These are phyloP conservation scores for Chromera velia DNA, from an alignment of 73 alveolate genomes.

Conservation along the genomic window DNA sequence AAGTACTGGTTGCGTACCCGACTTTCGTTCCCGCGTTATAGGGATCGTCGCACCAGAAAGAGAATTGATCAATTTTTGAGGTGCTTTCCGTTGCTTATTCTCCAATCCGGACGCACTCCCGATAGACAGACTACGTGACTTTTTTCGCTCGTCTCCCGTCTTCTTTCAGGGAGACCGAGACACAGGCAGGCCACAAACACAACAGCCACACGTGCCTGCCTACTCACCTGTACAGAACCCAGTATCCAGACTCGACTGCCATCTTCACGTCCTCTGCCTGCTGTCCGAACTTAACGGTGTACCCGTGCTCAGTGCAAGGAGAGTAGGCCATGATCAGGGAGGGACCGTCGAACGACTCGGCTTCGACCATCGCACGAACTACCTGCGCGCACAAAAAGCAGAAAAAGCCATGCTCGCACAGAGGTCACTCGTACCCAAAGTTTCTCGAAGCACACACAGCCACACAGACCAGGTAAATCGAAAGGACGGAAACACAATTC, in stretches of 20 bases:
- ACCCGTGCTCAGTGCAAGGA: slow-evolving; percentile 39
- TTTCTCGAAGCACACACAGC: not conserved
- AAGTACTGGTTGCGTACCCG: too few species aligned
- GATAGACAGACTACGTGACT: too few species aligned
- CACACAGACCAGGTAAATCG: not conserved
- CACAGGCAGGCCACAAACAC: too few species aligned
- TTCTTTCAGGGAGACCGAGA: too few species aligned
- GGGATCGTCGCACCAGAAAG: too few species aligned
- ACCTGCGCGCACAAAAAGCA: not conserved
- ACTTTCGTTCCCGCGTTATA: too few species aligned
- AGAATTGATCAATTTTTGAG: too few species aligned
- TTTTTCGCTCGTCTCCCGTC: too few species aligned
- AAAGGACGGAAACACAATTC: not conserved
- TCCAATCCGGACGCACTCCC: too few species aligned
- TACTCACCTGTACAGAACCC: slow-evolving; percentile 47
- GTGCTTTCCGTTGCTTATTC: too few species aligned
- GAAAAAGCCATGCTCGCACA: not conserved
- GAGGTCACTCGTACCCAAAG: not conserved
- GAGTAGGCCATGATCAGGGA: slow-evolving; percentile 22
- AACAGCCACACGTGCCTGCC: too few species aligned
- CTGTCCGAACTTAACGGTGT: slow-evolving; percentile 20
- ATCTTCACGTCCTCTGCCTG: slow-evolving; percentile 32
- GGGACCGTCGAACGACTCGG: slow-evolving; percentile 43
- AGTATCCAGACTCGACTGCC: slow-evolving; percentile 46
- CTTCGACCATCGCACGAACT: slow-evolving; percentile 37